These are phyloP conservation scores for Candida tunisiensis DNA, from an alignment of 1,139 yeast genomes.

Conservation along the genomic window DNA sequence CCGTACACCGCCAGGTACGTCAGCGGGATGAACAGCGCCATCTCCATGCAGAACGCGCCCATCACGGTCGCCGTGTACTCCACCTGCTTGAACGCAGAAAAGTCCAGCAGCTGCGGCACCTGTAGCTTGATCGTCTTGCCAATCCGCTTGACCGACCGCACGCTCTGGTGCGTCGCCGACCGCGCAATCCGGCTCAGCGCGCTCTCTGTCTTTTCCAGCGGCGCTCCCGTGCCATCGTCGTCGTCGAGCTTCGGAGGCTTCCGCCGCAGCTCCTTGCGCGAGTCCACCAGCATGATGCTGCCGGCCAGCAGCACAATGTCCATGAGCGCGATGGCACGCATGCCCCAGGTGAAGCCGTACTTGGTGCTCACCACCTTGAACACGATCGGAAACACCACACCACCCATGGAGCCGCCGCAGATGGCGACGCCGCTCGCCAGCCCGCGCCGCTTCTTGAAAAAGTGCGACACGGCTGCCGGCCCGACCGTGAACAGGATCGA, in stretches of 20 bases:
- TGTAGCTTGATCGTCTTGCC: conserved; percentile 1
- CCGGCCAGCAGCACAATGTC: conserved; percentile 23
- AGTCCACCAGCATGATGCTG: conserved; percentile 26
- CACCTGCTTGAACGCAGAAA: conserved; percentile 26
- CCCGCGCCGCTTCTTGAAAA: conserved; percentile 40
- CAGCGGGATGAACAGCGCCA: conserved; percentile 31
- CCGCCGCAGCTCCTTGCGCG: conserved; percentile 18
- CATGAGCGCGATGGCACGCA: conserved; percentile 37
- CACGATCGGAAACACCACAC: conserved; percentile 40
- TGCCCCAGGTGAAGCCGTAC: conserved; percentile 47
- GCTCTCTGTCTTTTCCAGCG: too few relatives aligned
- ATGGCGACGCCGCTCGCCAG: conserved; percentile 41
- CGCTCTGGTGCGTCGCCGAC: conserved; percentile 2
- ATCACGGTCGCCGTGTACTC: conserved; percentile 24
- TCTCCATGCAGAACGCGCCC: conserved; percentile 31
- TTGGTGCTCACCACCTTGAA: conserved; percentile 28
- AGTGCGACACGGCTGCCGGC: conserved; percentile 43
- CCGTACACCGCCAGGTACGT: conserved; percentile 39
- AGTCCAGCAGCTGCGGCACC: too few relatives aligned
- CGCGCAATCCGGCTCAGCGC: too few relatives aligned
- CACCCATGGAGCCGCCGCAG: conserved; percentile 48
- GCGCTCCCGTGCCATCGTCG: too few relatives aligned
- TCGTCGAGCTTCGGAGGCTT: too few relatives aligned
- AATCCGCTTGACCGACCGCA: conserved; percentile 7
- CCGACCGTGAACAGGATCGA: conserved; percentile 42